Evolutionary conservation across 345 rosid species (phyloP).

Genomic region (Noccaea caerulescens): DNA sequence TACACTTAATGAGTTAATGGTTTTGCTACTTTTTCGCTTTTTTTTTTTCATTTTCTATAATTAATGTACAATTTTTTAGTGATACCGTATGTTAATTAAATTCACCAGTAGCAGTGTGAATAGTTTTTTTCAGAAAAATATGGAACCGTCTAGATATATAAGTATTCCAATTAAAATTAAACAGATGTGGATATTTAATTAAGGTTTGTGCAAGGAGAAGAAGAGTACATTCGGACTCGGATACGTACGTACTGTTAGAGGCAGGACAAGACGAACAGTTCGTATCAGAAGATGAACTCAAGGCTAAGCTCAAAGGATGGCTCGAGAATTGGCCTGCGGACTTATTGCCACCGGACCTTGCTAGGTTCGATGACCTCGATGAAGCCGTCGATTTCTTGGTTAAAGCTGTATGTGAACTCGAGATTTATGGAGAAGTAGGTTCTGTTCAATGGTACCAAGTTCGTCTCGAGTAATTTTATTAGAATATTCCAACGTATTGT

Average conservation of each 20-base stretch:
- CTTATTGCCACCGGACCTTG: slow-evolving; percentile 77
- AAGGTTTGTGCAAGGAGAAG: slow-evolving; percentile 68
- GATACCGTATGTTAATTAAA: slow-evolving; percentile 1
- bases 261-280: slow-evolving; percentile 84
- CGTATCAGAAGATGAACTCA: slow-evolving; percentile 77
- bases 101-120: background rate
- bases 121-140: background rate
- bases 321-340: slow-evolving; percentile 77
- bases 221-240: slow-evolving; percentile 55
- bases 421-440: slow-evolving; percentile 78
- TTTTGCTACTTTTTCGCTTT: background rate
- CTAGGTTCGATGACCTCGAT: slow-evolving; percentile 62
- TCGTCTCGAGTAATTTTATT: slow-evolving; percentile 57
- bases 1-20: background rate
- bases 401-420: slow-evolving; percentile 75
- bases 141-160: background rate
- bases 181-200: background rate
- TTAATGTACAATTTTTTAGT: background rate
- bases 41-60: background rate
- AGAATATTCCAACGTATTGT: background rate
- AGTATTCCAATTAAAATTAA: background rate
- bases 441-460: slow-evolving; percentile 89
- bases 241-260: slow-evolving; percentile 75
- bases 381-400: slow-evolving; percentile 76
- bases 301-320: slow-evolving; percentile 61